Conservation (phyloP, 1,284 basidiomycete species). For the Fomitopsis schrenkii region DNA sequence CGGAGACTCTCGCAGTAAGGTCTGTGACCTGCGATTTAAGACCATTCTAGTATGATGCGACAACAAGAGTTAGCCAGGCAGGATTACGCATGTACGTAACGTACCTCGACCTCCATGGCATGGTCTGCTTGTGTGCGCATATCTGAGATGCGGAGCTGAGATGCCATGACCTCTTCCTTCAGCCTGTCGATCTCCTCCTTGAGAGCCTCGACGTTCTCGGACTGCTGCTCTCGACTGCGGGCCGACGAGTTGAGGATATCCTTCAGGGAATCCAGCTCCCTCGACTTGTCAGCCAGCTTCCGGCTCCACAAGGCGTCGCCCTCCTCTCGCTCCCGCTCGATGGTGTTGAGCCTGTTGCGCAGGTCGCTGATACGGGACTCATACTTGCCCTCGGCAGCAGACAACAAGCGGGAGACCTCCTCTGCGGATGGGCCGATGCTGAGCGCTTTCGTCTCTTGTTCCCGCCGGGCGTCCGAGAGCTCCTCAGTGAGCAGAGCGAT, state of each 20-base stretch:
- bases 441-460: slow-evolving; percentile 44
- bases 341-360: slow-evolving; percentile 45
- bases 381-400: slow-evolving; percentile 72
- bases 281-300: slow-evolving; percentile 70
- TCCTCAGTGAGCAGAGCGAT: slow-evolving; percentile 70
- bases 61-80: background rate
- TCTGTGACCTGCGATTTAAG: slow-evolving; percentile 42
- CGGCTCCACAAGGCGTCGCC: slow-evolving; percentile 83
- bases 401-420: slow-evolving; percentile 75
- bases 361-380: slow-evolving; percentile 73
- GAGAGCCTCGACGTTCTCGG: slow-evolving; percentile 50
- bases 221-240: slow-evolving; percentile 54
- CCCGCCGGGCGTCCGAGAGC: slow-evolving; percentile 58
- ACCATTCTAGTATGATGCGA: slow-evolving; percentile 34
- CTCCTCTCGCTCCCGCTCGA: slow-evolving; percentile 75
- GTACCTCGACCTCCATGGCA: slow-evolving; percentile 56
- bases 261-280: slow-evolving; percentile 75
- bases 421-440: slow-evolving; percentile 51
- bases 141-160: slow-evolving; percentile 44
- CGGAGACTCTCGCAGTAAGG: slow-evolving; percentile 37
- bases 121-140: slow-evolving; percentile 46
- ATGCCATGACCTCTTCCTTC: slow-evolving; percentile 42
- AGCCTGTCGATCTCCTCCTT: slow-evolving; percentile 52
- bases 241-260: slow-evolving; percentile 52
- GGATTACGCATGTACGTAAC: slow-evolving; percentile 10